A percentile compares a stretch with the other conserved stretches of the same genome.
phyloP scores from a whole-genome alignment of 371 early-diverging fungal species.

The Dipsacomyces acuminosporus region DNA sequence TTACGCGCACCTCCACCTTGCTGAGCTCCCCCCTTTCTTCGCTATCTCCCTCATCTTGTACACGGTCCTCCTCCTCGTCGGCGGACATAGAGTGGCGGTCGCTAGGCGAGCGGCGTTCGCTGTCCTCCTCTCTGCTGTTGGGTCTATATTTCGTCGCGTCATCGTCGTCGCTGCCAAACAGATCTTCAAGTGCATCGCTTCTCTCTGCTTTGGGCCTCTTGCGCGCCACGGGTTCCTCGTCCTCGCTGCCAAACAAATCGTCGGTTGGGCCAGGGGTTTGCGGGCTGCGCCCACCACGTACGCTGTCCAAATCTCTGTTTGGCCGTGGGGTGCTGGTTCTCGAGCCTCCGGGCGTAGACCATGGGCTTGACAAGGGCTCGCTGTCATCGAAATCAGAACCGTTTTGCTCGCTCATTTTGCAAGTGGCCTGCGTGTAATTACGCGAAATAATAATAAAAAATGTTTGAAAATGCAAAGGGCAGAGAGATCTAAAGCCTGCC shows the following conservation, averaged over 20 bases:
- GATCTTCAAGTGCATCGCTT: background rate
- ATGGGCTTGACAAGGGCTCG: constrained; percentile 7
- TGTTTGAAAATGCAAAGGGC: too few relatives aligned
- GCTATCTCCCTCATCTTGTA: background rate
- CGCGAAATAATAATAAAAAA: too few relatives aligned
- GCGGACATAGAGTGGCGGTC: background rate
- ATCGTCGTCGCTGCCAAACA: constrained; percentile 25
- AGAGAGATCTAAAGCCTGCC: too few relatives aligned
- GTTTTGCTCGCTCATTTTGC: constrained; percentile 35
- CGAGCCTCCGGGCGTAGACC: constrained; percentile 6
- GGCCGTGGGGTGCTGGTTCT: too few relatives aligned
- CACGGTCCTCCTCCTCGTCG: too few relatives aligned
- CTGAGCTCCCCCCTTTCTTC: background rate
- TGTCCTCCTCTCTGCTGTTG: constrained; percentile 17
- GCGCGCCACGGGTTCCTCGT: background rate
- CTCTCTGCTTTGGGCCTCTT: background rate
- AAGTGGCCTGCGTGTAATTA: too few relatives aligned
- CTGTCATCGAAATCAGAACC: constrained; percentile 37
- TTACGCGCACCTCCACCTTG: constrained; percentile 22
- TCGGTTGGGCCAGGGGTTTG: constrained; percentile 21
- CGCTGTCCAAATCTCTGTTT: too few relatives aligned
- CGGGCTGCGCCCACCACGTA: background rate
- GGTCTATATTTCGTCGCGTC: background rate
- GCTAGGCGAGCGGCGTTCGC: too few relatives aligned
- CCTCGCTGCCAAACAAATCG: constrained; percentile 8